Conservation (phyloP, 73 alveolate genomes). For the Tetrahymena malaccensis region DNA sequence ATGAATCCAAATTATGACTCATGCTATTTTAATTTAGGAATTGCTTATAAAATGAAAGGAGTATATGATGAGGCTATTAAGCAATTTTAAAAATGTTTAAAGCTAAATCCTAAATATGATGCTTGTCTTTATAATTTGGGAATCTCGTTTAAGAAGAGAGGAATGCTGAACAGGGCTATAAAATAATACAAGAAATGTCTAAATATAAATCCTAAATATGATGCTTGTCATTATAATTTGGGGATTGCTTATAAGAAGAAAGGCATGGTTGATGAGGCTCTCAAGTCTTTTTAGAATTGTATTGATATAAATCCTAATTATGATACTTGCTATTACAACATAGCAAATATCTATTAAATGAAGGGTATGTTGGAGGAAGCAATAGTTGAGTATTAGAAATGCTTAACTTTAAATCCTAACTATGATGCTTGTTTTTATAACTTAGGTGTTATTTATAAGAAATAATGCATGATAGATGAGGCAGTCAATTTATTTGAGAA, state of each 20-base stretch:
- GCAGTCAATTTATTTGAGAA: not conserved
- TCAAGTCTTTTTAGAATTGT: not conserved
- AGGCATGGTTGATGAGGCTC: not conserved
- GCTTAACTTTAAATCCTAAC: not conserved
- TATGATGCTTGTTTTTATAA: not conserved
- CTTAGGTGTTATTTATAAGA: not conserved
- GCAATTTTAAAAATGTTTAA: not conserved
- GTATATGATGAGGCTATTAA: not conserved
- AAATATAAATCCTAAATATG: not conserved
- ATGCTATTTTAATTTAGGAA: not conserved
- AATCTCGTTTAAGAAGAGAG: not conserved
- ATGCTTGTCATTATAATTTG: not conserved
- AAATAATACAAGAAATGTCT: not conserved
- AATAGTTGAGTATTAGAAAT: too few relatives aligned
- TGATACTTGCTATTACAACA: not conserved
- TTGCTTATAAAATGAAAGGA: not conserved
- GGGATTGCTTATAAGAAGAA: not conserved
- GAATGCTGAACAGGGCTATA: not conserved
- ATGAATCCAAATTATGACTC: not conserved
- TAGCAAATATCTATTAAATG: not conserved
- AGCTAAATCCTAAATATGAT: not conserved
- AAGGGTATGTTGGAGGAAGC: not conserved
- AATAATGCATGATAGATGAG: not conserved
- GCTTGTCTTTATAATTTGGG: not conserved
- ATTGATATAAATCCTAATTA: not conserved